phyloP scores from a whole-genome alignment of 83 land plant species.

The Thuja plicata region DNA sequence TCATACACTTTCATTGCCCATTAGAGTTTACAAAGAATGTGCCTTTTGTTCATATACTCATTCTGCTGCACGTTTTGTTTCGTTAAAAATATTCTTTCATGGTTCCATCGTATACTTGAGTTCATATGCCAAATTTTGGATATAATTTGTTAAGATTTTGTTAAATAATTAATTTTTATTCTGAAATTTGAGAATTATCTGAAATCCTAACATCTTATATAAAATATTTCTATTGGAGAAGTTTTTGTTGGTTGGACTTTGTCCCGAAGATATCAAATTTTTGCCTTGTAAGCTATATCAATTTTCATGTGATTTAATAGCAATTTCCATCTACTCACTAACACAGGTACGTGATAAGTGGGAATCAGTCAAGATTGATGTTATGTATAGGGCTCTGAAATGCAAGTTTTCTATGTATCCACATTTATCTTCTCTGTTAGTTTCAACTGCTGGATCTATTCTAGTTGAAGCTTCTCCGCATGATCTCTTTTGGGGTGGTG shows the following conservation, averaged over 20 bases:
- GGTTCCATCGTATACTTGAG: not conserved
- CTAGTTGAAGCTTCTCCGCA: slow-evolving; percentile 95
- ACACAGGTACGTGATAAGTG: slow-evolving; percentile 84
- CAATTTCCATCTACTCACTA: not conserved
- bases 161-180: not conserved
- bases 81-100: not conserved
- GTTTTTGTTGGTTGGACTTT: not conserved
- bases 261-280: not conserved
- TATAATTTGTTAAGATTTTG: not conserved
- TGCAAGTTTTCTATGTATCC: slow-evolving; percentile 85
- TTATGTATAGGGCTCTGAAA: slow-evolving; percentile 81
- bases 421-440: slow-evolving; percentile 58
- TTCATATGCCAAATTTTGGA: not conserved
- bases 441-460: slow-evolving; percentile 85
- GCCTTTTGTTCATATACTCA: not conserved
- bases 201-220: slow-evolving; percentile 3
- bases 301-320: not conserved
- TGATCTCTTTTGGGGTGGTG: slow-evolving; percentile 98
- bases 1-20: not conserved
- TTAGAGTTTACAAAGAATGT: not conserved
- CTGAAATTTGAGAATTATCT: not conserved
- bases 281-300: not conserved
- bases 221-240: not conserved
- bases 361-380: slow-evolving; percentile 68
- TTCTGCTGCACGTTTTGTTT: not conserved